phyloP scores from a whole-genome alignment of 805 yeast species.

The Ogataea naganishii region DNA sequence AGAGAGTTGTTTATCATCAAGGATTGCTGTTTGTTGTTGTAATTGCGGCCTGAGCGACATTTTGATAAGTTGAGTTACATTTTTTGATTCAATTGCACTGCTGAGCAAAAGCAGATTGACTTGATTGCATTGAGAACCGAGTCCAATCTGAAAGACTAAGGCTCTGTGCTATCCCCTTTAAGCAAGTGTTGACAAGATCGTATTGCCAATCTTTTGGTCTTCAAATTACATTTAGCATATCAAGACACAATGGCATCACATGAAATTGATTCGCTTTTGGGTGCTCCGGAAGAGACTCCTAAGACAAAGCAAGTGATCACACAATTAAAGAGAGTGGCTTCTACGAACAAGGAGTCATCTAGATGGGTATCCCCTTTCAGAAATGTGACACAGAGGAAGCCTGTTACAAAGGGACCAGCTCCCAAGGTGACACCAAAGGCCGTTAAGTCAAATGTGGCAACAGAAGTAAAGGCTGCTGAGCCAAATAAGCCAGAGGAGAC shows the following conservation, averaged over 20 bases:
- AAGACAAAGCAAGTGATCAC: conserved; percentile 1
- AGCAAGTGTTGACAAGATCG: too few relatives aligned
- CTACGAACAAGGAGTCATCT: conserved; percentile 4
- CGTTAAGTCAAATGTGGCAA: conserved; percentile 3
- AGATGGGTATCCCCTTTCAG: conserved; percentile 24
- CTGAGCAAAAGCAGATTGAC: too few relatives aligned
- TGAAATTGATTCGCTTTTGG: conserved; percentile 4
- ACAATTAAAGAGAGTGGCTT: conserved; percentile 7
- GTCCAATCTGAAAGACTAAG: too few relatives aligned
- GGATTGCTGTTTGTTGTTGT: too few relatives aligned
- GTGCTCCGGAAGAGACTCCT: conserved; percentile 1
- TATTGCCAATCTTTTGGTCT: too few relatives aligned
- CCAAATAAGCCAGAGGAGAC: conserved; percentile 3
- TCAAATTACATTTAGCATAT: too few relatives aligned
- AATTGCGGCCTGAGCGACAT: too few relatives aligned
- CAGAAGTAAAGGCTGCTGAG: conserved; percentile 4
- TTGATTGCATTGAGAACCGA: too few relatives aligned
- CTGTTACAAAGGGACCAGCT: conserved; percentile 1
- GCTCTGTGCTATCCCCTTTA: too few relatives aligned
- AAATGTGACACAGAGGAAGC: conserved; percentile 6
- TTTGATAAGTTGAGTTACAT: too few relatives aligned
- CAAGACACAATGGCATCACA: conserved; percentile 4
- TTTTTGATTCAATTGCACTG: too few relatives aligned
- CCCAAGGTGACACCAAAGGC: conserved; percentile 1
- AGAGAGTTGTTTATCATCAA: too few relatives aligned